Base-by-base conservation (phyloP, 768 basidiomycete species). In the Tulasnella sp. region DNA sequence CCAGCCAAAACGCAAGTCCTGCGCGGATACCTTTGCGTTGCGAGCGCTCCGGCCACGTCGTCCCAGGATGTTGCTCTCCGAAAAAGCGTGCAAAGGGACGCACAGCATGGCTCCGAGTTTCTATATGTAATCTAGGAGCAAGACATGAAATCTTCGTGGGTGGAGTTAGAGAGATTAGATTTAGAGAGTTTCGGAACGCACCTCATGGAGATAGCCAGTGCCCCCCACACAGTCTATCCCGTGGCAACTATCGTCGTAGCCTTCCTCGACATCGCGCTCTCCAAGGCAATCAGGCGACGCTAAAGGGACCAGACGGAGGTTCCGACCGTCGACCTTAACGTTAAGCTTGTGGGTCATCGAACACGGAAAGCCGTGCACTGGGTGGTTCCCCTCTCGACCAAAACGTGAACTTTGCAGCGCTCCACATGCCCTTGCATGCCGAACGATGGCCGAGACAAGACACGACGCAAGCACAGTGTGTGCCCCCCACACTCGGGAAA, bases 151-250 rank as follows among this genome's bases (percentile, higher is more conserved):
- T 51, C 51, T 51, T 51, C 51, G 20, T n/a, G 20, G 51, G 51
- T 51, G 51, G 51, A 51, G 23, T 51, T 51, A 6, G 51, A 44
- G 44, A 44, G 44, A 18, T 44, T 44, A 44, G 55, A 57, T 57
- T 9, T 57, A 3, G 6, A 35, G 51, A 61, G 57, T 26, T 67
- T 67, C 61, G 61, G 61, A 67, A 67, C 61, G 29, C 61, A 67
- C 61, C 61, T 67, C 61, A 67, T 67, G 61, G 61, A 67, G 61
- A 67, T 67, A 67, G 26, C 61, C 11, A 67, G 15, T 29, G n/a
- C 55, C 55, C 61, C 61, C 11, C n/a, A 35, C 29, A 67, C 23
- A 67, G 61, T 67, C 61, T 67, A 67, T 67, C 61, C 61, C 61
- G 61, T 26, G 61, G 51, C 15, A 67, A 67, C 61, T 67, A 35